Base-by-base conservation (phyloP, 2,329 filamentous ascomycete species). In the Sclerotinia subarctica region DNA sequence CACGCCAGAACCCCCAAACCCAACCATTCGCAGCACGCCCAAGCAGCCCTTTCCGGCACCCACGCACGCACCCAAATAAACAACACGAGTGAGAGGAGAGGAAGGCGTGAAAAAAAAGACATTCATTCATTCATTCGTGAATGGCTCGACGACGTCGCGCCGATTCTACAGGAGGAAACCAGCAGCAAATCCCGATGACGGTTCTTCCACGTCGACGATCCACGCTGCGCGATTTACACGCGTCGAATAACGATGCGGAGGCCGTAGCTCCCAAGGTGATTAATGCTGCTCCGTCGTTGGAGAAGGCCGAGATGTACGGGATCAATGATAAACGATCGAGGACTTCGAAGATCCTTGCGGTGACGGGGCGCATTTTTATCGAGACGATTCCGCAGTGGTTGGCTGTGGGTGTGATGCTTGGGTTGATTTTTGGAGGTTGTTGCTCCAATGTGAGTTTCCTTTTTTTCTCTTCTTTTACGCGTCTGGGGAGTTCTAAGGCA, bases 401-500 rank as follows among this genome's bases (percentile, higher is more conserved):
- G 49, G 84, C 86, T 68, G 82, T 89, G 57, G 82, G 84, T 29
- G 82, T 85, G 68, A 96, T 96, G 85, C 84, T 94, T 68, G 85
- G 84, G 64, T 85, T 98, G 72, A 98, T 99, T 69, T 97, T 99
- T 79, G 95, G 95, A 64, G 95, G 95, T 42, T 97, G 93, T 78
- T 97, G 94, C 81, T 93, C 92, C 47, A 97, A 97, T 84, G 94
- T 94, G 82, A 80, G 88, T 80, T 64, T 65, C 59, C 47, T 8
- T 21, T 47, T 38, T 5, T 38, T 38, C 32, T 35, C 6, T 35
- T 35, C 32, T 35, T 35, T 35, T 35, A 53, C 35, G 47, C 26
- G 47, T 54, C 63, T 2, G 35, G 17, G 19, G 35, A 3, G n/a
- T 54, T 24, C n/a, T 19, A 29, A 7, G 47, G 24, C 53, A 70